A percentile compares a stretch with the other conserved stretches of the same genome.
phyloP scores from a whole-genome alignment of 108 stramenopile genomes.

The Nannochloropsis salina region DNA sequence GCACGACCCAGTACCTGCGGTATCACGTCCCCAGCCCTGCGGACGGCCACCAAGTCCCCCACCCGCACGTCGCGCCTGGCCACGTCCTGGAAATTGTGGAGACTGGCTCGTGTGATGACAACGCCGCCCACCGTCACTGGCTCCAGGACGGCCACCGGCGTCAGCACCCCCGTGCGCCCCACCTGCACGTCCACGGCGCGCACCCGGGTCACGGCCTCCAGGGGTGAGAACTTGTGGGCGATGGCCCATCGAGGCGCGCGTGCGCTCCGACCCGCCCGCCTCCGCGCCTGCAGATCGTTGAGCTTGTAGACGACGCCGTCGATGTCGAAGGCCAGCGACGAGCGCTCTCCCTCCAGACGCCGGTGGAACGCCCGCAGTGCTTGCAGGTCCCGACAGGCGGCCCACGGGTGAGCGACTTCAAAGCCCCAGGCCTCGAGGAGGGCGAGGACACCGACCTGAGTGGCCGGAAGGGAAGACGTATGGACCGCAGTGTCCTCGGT shows the following conservation, averaged over 20 bases:
- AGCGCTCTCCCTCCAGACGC: neutral
- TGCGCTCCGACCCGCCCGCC: conserved; percentile 59
- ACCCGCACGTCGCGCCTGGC: conserved; percentile 57
- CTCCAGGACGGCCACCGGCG: conserved; percentile 79
- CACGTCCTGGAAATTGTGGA: conserved; percentile 78
- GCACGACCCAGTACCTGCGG: conserved; percentile 33
- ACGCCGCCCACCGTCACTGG: conserved; percentile 78
- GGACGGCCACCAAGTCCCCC: neutral
- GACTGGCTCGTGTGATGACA: conserved; percentile 69
- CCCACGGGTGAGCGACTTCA: conserved; percentile 29
- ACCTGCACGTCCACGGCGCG: conserved; percentile 65
- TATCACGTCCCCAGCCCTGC: conserved; percentile 45
- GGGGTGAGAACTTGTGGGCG: conserved; percentile 74
- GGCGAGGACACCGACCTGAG: conserved; percentile 43
- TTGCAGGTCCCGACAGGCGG: neutral
- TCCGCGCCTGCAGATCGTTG: conserved; percentile 50
- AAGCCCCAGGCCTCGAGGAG: conserved; percentile 50
- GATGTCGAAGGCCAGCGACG: conserved; percentile 64
- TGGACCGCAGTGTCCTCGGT: neutral
- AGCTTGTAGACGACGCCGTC: conserved; percentile 92
- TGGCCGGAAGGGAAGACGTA: neutral
- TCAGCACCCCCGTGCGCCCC: conserved; percentile 80
- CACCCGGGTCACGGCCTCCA: conserved; percentile 54
- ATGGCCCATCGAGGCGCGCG: conserved; percentile 73
- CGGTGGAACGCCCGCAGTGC: conserved; percentile 29